Percentiles rank a stretch among this genome's conserved stretches.
These are phyloP conservation scores for Aspergillus proliferans DNA, from an alignment of 2,329 filamentous ascomycete genomes.

Conservation along the genomic window DNA sequence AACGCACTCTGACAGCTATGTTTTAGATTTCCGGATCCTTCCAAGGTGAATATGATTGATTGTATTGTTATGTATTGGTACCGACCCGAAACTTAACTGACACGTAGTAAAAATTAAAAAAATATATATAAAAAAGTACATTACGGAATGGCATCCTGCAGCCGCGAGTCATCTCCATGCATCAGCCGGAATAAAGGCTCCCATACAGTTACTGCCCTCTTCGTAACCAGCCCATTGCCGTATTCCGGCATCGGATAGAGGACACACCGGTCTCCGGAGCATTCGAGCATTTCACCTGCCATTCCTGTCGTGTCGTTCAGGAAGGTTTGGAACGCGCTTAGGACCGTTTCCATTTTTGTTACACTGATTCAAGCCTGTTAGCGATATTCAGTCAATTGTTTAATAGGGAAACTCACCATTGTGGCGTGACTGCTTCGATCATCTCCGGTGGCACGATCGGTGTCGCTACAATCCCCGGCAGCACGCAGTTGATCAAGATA, in stretches of 20 bases:
- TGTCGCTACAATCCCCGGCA: conserved; percentile 45
- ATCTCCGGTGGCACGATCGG: conserved; percentile 42
- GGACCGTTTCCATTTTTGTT: conserved; percentile 41
- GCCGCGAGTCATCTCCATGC: conserved; percentile 38
- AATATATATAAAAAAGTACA: background rate
- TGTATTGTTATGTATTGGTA: background rate
- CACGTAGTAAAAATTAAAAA: background rate
- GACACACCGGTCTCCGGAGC: conserved; percentile 38
- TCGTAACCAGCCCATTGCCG: conserved; percentile 38
- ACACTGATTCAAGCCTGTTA: conserved; percentile 14
- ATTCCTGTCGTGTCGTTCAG: conserved; percentile 39
- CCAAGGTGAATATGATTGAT: background rate
- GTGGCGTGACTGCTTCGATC: conserved; percentile 36
- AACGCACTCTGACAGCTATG: no score
- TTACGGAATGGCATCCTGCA: conserved; percentile 35
- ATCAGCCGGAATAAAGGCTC: conserved; percentile 43
- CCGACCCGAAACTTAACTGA: background rate
- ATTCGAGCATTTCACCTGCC: conserved; percentile 43
- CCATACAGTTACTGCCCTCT: conserved; percentile 43
- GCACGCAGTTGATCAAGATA: conserved; percentile 44
- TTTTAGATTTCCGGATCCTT: background rate
- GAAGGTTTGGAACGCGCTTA: conserved; percentile 42
- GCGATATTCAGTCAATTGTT: background rate
- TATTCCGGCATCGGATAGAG: conserved; percentile 32
- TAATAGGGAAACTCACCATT: conserved; percentile 14